Percentiles rank a stretch among this genome's conserved stretches.
Conservation (phyloP, 2,329 filamentous ascomycete species). For the Aspergillus cejpii region DNA sequence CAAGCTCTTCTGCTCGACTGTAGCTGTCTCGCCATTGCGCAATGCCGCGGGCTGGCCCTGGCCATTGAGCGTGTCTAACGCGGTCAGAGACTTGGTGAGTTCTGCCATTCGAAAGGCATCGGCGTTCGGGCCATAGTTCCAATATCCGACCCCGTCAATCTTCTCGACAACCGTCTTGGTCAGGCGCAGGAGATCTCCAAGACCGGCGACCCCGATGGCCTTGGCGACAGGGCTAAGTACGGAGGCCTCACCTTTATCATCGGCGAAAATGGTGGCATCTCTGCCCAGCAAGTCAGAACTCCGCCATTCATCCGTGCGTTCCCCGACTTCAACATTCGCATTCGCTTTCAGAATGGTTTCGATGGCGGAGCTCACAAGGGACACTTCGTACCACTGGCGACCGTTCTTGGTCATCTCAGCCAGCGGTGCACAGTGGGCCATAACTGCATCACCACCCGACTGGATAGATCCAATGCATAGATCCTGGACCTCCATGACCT, state of each 20-base stretch:
- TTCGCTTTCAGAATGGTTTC: constrained; percentile 32
- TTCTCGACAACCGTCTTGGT: constrained; percentile 31
- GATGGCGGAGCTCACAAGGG: constrained; percentile 33
- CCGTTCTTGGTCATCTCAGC: constrained; percentile 29
- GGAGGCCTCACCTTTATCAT: constrained; percentile 4
- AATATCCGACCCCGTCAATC: constrained; percentile 35
- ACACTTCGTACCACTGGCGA: constrained; percentile 37
- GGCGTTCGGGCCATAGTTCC: constrained; percentile 16
- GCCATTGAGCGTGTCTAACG: not conserved
- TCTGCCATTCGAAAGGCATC: not conserved
- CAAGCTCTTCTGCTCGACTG: constrained; percentile 5
- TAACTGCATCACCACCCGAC: constrained; percentile 21
- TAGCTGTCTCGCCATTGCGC: not conserved
- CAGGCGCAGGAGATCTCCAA: constrained; percentile 26
- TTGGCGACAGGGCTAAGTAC: constrained; percentile 15
- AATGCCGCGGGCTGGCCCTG: no score
- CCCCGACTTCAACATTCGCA: constrained; percentile 28
- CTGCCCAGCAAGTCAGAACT: constrained; percentile 26
- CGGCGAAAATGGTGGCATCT: constrained; percentile 13
- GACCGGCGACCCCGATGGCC: constrained; percentile 22
- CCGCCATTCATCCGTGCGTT: constrained; percentile 28
- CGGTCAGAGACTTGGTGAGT: not conserved
- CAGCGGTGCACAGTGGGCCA: constrained; percentile 21
- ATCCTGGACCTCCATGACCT: constrained; percentile 37
- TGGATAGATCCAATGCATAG: constrained; percentile 23